Evolutionary conservation across 305 asterid genomes (phyloP).

Genomic region (Fraxinus paxiana): DNA sequence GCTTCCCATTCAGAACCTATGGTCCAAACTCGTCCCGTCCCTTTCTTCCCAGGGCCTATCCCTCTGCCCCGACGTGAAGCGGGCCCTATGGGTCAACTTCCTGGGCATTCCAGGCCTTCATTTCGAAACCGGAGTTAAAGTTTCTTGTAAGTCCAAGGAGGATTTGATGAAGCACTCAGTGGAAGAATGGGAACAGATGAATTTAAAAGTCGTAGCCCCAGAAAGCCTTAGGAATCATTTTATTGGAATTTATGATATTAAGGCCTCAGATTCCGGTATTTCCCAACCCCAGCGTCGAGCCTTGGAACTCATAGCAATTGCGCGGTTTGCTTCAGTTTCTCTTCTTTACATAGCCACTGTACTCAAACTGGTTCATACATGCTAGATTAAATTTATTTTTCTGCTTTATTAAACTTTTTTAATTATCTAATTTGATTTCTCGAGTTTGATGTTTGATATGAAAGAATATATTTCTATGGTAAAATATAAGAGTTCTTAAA

Average conservation of each 20-base stretch:
- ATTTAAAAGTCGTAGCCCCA: slow-evolving; percentile 62
- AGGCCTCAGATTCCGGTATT: slow-evolving; percentile 47
- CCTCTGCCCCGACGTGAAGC: slow-evolving; percentile 63
- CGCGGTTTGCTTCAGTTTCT: slow-evolving; percentile 44
- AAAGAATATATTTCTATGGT: neutral
- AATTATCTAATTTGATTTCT: neutral
- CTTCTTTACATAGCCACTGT: neutral
- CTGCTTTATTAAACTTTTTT: neutral
- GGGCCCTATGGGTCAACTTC: slow-evolving; percentile 67
- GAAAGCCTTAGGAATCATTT: slow-evolving; percentile 64
- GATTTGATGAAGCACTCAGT: slow-evolving; percentile 35
- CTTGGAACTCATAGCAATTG: slow-evolving; percentile 72
- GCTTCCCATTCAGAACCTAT: slow-evolving; percentile 52
- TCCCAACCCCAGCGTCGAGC: slow-evolving; percentile 48
- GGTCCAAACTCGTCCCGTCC: slow-evolving; percentile 54
- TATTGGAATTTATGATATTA: slow-evolving; percentile 65
- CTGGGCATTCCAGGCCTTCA: slow-evolving; percentile 57
- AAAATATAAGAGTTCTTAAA: neutral
- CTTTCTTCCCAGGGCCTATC: slow-evolving; percentile 47
- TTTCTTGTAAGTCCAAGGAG: slow-evolving; percentile 27
- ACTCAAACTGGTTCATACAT: neutral
- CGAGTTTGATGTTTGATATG: neutral
- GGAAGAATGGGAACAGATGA: slow-evolving; percentile 52
- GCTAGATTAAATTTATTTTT: neutral
- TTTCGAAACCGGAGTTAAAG: slow-evolving; percentile 36